Evolutionary conservation across 2,329 filamentous ascomycete species (phyloP).

Genomic region (Orbilia javanica): DNA sequence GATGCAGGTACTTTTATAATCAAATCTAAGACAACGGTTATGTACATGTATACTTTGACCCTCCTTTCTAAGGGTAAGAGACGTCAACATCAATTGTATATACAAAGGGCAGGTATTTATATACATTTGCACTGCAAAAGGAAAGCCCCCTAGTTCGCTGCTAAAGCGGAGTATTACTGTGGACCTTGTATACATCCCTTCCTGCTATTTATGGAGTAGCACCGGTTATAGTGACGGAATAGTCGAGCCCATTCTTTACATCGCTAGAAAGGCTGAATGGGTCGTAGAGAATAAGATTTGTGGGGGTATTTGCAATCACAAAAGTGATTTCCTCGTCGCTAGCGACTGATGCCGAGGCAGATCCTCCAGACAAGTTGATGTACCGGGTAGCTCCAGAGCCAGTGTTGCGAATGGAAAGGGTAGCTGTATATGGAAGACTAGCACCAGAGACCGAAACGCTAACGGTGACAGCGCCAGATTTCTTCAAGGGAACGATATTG

Average conservation of each 20-base stretch:
- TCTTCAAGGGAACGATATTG: conserved; percentile 68
- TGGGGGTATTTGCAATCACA: conserved; percentile 69
- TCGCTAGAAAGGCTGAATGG: conserved; percentile 65
- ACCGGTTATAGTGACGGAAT: conserved; percentile 64
- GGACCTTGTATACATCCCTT: too few species aligned
- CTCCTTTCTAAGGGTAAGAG: too few species aligned
- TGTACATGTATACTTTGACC: too few species aligned
- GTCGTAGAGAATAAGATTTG: conserved; percentile 67
- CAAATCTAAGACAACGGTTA: too few species aligned
- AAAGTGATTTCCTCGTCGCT: conserved; percentile 67
- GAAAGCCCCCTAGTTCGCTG: too few species aligned
- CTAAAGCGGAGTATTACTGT: background rate
- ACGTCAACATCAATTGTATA: too few species aligned
- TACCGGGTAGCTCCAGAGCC: conserved; percentile 65
- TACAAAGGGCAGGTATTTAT: too few species aligned
- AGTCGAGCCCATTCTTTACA: conserved; percentile 65
- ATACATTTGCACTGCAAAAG: too few species aligned
- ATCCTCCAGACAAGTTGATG: conserved; percentile 64
- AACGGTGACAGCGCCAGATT: conserved; percentile 63
- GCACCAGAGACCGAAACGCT: conserved; percentile 63
- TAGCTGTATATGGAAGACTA: conserved; percentile 65
- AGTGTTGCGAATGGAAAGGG: conserved; percentile 65
- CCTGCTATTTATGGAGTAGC: conserved; percentile 61
- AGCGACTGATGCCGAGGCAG: conserved; percentile 64
- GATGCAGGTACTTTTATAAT: too few species aligned